Percentiles rank a stretch among this genome's conserved stretches.
Conservation (phyloP, 768 basidiomycete species). For the Terana coerulea region DNA sequence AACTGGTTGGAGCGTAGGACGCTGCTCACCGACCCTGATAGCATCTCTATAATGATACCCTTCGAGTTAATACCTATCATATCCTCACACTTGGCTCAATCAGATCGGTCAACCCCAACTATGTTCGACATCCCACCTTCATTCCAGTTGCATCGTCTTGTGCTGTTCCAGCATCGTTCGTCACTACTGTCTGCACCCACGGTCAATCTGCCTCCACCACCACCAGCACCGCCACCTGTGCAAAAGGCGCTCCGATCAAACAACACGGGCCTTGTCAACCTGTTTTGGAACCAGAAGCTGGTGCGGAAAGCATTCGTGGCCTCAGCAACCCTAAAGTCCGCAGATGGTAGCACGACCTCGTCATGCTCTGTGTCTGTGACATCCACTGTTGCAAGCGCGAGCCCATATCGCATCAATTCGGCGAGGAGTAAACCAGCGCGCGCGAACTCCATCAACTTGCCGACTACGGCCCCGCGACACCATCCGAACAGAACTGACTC, state of each 20-base stretch:
- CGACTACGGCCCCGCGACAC: background rate
- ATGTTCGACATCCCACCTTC: constrained; percentile 34
- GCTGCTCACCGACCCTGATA: constrained; percentile 17
- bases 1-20: background rate
- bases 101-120: constrained; percentile 17
- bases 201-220: too few relatives aligned
- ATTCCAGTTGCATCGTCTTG: constrained; percentile 29
- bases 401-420: too few relatives aligned
- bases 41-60: constrained; percentile 57
- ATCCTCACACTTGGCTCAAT: constrained; percentile 29
- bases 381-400: background rate
- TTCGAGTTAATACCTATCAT: constrained; percentile 42
- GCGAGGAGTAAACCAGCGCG: background rate
- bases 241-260: background rate
- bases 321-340: background rate
- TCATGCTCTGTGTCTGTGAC: background rate
- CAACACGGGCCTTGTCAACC: constrained; percentile 6
- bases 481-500: background rate
- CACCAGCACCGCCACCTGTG: too few relatives aligned
- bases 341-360: background rate
- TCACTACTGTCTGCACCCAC: background rate
- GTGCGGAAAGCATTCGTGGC: constrained; percentile 2
- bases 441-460: background rate
- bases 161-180: background rate
- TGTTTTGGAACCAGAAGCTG: constrained; percentile 13